phyloP scores from a whole-genome alignment of 2,329 filamentous ascomycete species.

The Nigrograna mackinnonii region DNA sequence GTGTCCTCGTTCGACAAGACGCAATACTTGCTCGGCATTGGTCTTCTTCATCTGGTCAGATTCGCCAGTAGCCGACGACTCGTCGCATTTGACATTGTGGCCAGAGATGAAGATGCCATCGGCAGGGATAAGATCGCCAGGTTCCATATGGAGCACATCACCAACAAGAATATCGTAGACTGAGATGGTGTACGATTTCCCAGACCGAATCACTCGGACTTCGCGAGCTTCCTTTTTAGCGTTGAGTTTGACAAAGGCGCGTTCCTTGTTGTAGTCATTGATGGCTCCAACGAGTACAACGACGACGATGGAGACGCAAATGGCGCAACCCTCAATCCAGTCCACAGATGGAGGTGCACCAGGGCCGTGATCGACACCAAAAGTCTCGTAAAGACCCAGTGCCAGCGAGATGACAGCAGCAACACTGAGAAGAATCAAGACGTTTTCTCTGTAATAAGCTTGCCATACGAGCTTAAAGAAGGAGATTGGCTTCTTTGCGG shows the following conservation, averaged over 20 bases:
- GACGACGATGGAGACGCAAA: constrained; percentile 41
- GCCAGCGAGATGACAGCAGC: constrained; percentile 71
- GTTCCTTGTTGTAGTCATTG: constrained; percentile 43
- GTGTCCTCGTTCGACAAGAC: constrained; percentile 54
- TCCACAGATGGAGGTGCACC: constrained; percentile 47
- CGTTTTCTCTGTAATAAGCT: constrained; percentile 75
- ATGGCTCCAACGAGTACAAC: constrained; percentile 41
- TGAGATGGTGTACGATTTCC: constrained; percentile 61
- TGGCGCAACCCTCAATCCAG: constrained; percentile 42
- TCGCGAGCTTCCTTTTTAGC: constrained; percentile 21
- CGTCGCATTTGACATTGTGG: constrained; percentile 68
- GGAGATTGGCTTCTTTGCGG: constrained; percentile 65
- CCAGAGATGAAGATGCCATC: constrained; percentile 70
- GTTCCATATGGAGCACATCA: constrained; percentile 68
- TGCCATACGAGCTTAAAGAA: constrained; percentile 67
- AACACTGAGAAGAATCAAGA: constrained; percentile 70
- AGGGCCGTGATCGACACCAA: constrained; percentile 50
- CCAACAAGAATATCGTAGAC: constrained; percentile 65
- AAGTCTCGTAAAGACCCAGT: constrained; percentile 70
- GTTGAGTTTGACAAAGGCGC: constrained; percentile 28
- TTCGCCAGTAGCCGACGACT: constrained; percentile 72
- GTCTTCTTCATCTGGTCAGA: constrained; percentile 71
- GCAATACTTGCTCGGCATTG: constrained; percentile 60
- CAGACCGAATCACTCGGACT: constrained; percentile 57
- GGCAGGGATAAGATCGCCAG: constrained; percentile 68